phyloP scores from a whole-genome alignment of 2,329 filamentous ascomycete species.

The Microsporum ferrugineum region DNA sequence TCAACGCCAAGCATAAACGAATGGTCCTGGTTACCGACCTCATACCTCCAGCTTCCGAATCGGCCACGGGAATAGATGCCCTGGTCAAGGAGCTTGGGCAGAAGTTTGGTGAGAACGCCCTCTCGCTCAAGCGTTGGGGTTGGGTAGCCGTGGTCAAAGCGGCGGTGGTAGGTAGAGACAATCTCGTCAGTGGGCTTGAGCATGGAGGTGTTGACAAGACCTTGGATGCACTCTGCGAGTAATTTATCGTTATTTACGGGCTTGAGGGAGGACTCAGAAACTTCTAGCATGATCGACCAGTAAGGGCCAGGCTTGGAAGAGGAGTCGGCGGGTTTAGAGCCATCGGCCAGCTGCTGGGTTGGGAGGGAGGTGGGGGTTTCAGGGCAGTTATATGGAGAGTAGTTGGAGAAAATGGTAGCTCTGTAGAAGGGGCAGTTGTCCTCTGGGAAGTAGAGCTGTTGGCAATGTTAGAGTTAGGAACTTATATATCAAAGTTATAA shows the following conservation, averaged over 20 bases:
- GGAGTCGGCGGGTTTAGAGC: conserved; percentile 62
- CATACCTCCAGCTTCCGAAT: conserved; percentile 97
- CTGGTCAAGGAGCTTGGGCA: conserved; percentile 82
- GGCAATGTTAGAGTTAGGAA: neutral
- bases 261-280: conserved; percentile 93
- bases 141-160: conserved; percentile 96
- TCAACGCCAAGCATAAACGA: conserved; percentile 96
- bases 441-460: conserved; percentile 90
- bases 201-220: conserved; percentile 96
- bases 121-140: conserved; percentile 92
- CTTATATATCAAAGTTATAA: neutral
- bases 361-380: conserved; percentile 69
- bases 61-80: conserved; percentile 92
- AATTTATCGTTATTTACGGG: conserved; percentile 77
- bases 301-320: conserved; percentile 73
- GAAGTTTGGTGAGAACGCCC: conserved; percentile 79
- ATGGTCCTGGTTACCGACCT: conserved; percentile 95
- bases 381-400: conserved; percentile 97
- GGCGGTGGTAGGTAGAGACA: conserved; percentile 93
- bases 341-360: conserved; percentile 74
- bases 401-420: conserved; percentile 99
- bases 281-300: conserved; percentile 99
- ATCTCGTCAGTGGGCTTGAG: conserved; percentile 84
- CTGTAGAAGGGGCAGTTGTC: conserved; percentile 99
- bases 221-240: conserved; percentile 83